Evolutionary conservation across 768 basidiomycete species (phyloP).

Genomic region (Russula ochroleuca): DNA sequence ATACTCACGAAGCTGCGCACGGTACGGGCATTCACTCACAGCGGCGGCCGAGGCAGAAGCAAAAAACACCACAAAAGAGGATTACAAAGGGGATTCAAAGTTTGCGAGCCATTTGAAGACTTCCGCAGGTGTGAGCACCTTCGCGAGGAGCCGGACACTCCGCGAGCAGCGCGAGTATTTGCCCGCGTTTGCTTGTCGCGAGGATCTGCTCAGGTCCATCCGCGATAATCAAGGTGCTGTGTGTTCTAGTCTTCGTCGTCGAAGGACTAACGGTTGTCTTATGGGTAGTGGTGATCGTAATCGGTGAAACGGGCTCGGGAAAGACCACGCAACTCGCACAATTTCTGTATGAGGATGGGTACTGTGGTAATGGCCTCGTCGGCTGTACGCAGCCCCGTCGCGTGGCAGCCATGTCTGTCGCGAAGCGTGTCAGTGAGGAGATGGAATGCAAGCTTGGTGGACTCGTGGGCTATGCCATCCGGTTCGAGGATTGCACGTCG

Average conservation of each 20-base stretch:
- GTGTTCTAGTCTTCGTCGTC: conserved; percentile 18
- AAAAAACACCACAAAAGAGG: conserved; percentile 52
- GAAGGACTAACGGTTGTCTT: neutral
- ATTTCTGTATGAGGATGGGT: conserved; percentile 96
- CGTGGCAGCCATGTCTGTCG: conserved; percentile 99
- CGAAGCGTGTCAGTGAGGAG: conserved; percentile 99
- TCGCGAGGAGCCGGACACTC: conserved; percentile 75
- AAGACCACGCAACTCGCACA: conserved; percentile 97
- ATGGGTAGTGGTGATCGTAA: conserved; percentile 76
- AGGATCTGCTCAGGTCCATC: conserved; percentile 82
- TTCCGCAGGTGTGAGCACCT: conserved; percentile 70
- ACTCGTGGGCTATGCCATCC: conserved; percentile 94
- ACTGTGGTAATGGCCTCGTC: conserved; percentile 81
- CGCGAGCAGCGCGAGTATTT: conserved; percentile 96
- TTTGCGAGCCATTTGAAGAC: conserved; percentile 92
- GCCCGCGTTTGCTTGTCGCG: conserved; percentile 95
- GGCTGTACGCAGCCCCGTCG: conserved; percentile 98
- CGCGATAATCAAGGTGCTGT: conserved; percentile 87
- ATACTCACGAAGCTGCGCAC: conserved; percentile 69
- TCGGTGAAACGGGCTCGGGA: conserved; percentile 99
- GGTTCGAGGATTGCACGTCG: conserved; percentile 96
- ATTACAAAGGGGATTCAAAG: conserved; percentile 92
- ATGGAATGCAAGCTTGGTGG: conserved; percentile 96
- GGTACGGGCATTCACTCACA: conserved; percentile 36
- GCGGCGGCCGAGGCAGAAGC: conserved; percentile 45